Base-by-base conservation (phyloP, 225 moss, liverwort and hornwort species). In the Bryum argenteum region DNA sequence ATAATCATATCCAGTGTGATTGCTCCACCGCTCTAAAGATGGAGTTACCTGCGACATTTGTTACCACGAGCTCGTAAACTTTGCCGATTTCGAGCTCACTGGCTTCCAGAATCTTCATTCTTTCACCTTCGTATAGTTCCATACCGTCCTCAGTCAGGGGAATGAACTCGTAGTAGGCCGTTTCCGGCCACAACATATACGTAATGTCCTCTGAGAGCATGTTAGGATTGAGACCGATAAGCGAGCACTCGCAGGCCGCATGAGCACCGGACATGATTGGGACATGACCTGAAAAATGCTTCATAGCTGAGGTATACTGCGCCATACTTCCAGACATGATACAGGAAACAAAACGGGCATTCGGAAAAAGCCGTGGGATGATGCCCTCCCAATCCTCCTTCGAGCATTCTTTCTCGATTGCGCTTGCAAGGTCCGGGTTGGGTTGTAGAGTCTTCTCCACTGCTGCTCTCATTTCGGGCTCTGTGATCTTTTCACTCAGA, bases 11-110 rank as follows among this genome's bases (percentile, higher is more conserved):
- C 16, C 16, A 47, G 14, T 12, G 47, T 47, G 16, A 11, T 10
- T 43, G 43, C 43, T 43, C 10, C 43, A 2, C 10, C 43, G 13
- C 6, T 16, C 4, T 13, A 47, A 47, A 47, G 3, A 13, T n/a
- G n/a, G 19, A 23, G 33, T 64, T 85, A 91, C 96, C 96, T 9
- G 58, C 74, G 39, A 87, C 74, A 20, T 86, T 96, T 14, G 93
- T 96, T 17, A 91, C 79, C 54, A 96, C 83, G 26, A 91, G 54
- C 78, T 93, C 96, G 67, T 96, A 93, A 47, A 85, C 77, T 77
- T 87, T 85, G 57, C 91, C 93, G 38, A 88, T 68, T 74, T 90
- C 55, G 8, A 93, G 78, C 75, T 91, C 88, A 18, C 75, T 39
- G 8, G 90, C 84, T 75, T 91, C 91, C 20, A 96, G 61, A 41